Conservation (phyloP, 2,329 filamentous ascomycete genomes). For the Triangularia setosa region DNA sequence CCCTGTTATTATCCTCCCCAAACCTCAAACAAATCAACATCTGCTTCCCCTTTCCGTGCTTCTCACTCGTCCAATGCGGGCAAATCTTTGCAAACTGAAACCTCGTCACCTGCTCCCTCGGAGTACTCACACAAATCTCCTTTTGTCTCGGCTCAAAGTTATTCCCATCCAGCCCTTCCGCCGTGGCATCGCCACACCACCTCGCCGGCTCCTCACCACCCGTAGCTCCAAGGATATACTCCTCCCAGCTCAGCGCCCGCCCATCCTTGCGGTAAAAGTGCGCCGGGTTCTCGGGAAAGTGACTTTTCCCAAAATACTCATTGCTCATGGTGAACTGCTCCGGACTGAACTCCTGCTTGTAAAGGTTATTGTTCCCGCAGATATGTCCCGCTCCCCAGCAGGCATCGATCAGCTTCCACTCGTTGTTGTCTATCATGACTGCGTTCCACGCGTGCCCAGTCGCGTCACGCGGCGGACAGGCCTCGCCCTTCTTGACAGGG, state of each 20-base stretch:
- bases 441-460: constrained; percentile 88
- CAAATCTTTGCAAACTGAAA: constrained; percentile 81
- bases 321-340: constrained; percentile 60
- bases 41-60: constrained; percentile 62
- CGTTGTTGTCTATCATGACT: constrained; percentile 77
- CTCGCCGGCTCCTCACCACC: constrained; percentile 42
- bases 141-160: constrained; percentile 60
- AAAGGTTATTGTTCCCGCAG: constrained; percentile 44
- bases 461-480: constrained; percentile 59
- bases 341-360: constrained; percentile 65
- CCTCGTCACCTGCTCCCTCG: constrained; percentile 48
- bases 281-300: constrained; percentile 67
- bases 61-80: constrained; percentile 75
- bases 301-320: constrained; percentile 73
- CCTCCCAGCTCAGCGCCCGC: constrained; percentile 67
- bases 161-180: constrained; percentile 51
- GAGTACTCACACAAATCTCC: constrained; percentile 57
- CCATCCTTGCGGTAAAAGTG: constrained; percentile 76
- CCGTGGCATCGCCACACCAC: constrained; percentile 42
- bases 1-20: constrained; percentile 54
- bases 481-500: constrained; percentile 58
- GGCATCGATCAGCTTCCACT: constrained; percentile 86
- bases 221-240: constrained; percentile 67
- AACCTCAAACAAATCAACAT: constrained; percentile 68
- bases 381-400: constrained; percentile 90